Percentiles rank a stretch among this genome's conserved stretches.
Evolutionary conservation across 2,329 filamentous ascomycete species (phyloP).

Genomic region (Podosphaera xanthii): DNA sequence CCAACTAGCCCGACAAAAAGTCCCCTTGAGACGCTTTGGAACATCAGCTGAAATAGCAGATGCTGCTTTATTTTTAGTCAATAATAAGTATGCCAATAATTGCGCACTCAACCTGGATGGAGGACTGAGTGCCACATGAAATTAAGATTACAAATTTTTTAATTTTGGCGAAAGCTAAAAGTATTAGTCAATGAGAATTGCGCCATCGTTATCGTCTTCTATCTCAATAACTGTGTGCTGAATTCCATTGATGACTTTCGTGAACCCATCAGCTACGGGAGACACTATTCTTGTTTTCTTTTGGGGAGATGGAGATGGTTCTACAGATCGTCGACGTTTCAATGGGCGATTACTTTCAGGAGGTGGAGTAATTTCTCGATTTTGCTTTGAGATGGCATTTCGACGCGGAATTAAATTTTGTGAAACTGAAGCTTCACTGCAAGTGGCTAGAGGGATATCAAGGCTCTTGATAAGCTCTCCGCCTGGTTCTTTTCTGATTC

Average conservation of each 20-base stretch:
- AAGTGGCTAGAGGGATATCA: conserved; percentile 7
- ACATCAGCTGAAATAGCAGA: conserved; percentile 52
- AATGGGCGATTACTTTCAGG: conserved; percentile 1
- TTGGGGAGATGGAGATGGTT: not conserved
- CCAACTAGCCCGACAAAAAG: conserved; percentile 22
- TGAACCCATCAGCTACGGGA: conserved; percentile 15
- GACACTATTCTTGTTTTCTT: conserved; percentile 3
- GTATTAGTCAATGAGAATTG: conserved; percentile 41
- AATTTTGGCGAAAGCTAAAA: not conserved
- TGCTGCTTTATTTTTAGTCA: conserved; percentile 53
- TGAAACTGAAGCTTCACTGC: conserved; percentile 3
- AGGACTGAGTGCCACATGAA: conserved; percentile 46
- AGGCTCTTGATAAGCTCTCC: conserved; percentile 30
- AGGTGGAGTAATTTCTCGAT: conserved; percentile 3
- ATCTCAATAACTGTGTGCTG: conserved; percentile 15
- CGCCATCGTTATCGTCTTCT: conserved; percentile 22
- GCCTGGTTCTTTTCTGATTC: conserved; percentile 14
- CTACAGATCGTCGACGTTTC: not conserved
- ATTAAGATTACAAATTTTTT: conserved; percentile 2
- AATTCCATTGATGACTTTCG: conserved; percentile 15
- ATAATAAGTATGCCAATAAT: conserved; percentile 68
- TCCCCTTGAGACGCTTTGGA: conserved; percentile 47
- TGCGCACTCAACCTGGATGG: conserved; percentile 73
- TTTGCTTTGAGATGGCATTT: conserved; percentile 6
- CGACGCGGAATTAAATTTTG: conserved; percentile 11